Conservation (phyloP, 768 basidiomycete genomes). For the Austroboletus eburneus region DNA sequence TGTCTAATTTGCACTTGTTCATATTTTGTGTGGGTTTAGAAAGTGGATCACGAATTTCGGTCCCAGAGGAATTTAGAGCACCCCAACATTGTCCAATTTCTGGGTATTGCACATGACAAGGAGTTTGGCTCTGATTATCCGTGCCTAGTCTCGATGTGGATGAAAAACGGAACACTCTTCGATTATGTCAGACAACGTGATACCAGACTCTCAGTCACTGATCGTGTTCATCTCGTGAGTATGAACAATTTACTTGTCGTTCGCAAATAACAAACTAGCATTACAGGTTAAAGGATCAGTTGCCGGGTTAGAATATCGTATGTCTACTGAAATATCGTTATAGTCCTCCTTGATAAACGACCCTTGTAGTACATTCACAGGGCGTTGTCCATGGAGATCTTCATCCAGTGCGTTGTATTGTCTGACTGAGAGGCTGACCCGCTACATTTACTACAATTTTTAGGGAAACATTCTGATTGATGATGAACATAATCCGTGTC, state of each 20-base stretch:
- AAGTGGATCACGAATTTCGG: slow-evolving; percentile 1
- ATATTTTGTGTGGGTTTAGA: neutral
- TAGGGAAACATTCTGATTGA: slow-evolving; percentile 7
- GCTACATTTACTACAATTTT: neutral
- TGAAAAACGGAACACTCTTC: slow-evolving; percentile 1
- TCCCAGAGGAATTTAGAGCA: slow-evolving; percentile 4
- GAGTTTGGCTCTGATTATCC: slow-evolving; percentile 4
- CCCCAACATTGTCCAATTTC: slow-evolving; percentile 8
- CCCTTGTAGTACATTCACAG: slow-evolving; percentile 1
- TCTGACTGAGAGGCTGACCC: neutral
- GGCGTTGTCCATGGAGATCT: slow-evolving; percentile 3
- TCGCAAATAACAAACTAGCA: neutral
- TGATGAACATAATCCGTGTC: neutral
- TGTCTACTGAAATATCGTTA: neutral
- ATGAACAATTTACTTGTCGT: neutral
- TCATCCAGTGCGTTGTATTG: slow-evolving; percentile 1
- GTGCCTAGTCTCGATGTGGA: slow-evolving; percentile 8
- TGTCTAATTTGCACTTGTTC: neutral
- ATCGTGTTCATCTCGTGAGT: slow-evolving; percentile 1
- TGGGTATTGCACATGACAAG: neutral
- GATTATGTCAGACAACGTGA: neutral
- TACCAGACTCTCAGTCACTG: neutral
- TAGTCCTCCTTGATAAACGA: neutral
- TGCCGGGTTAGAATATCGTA: slow-evolving; percentile 3
- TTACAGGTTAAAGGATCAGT: neutral